Evolutionary conservation across 768 basidiomycete species (phyloP).

Genomic region (Tricholoma sp.): DNA sequence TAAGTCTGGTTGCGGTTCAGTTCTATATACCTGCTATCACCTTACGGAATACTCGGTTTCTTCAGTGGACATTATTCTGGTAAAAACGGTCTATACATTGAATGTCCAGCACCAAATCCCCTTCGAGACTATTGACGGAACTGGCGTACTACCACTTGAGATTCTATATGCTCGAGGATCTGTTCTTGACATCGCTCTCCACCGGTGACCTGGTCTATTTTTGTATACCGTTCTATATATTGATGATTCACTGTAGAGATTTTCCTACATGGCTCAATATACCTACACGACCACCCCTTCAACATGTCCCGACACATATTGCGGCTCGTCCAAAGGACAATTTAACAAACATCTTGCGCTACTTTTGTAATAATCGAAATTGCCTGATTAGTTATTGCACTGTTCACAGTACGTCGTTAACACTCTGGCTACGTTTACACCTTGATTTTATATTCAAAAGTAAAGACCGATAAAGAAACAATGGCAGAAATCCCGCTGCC

Average conservation of each 20-base stretch:
- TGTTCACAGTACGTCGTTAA: constrained; percentile 37
- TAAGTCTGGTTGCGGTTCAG: constrained; percentile 16
- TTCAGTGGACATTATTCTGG: constrained; percentile 44
- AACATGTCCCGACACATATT: constrained; percentile 2
- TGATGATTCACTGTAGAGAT: constrained; percentile 19
- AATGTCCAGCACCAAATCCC: constrained; percentile 31
- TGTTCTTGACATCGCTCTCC: constrained; percentile 17
- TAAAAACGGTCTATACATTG: constrained; percentile 44
- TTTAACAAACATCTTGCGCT: constrained; percentile 28
- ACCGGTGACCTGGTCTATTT: constrained; percentile 9
- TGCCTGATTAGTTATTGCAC: constrained; percentile 48
- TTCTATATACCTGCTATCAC: background rate
- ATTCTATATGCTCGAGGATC: constrained; percentile 25
- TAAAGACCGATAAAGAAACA: constrained; percentile 6
- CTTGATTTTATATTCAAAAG: background rate
- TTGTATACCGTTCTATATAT: background rate
- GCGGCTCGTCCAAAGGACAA: constrained; percentile 10
- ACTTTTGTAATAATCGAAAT: constrained; percentile 50
- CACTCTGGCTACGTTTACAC: background rate
- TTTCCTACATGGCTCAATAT: constrained; percentile 26
- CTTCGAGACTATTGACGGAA: constrained; percentile 43
- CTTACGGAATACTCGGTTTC: background rate
- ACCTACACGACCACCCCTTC: constrained; percentile 6
- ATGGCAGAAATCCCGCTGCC: constrained; percentile 26
- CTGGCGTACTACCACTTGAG: constrained; percentile 36